These are phyloP conservation scores for Galerina marginata DNA, from an alignment of 768 basidiomycete species.

Conservation along the genomic window DNA sequence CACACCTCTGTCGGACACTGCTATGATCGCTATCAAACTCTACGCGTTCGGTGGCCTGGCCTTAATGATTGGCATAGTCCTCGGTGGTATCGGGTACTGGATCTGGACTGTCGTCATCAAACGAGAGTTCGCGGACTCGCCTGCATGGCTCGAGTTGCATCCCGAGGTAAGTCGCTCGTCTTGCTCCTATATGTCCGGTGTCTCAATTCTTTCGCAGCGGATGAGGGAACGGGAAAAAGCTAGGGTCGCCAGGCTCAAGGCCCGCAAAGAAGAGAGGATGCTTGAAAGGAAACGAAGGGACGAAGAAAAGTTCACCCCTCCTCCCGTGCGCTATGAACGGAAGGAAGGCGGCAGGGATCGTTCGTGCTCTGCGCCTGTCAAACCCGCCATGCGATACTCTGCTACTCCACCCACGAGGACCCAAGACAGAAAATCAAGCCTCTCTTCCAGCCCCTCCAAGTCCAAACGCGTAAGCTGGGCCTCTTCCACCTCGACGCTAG, in stretches of 20 bases:
- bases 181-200: background rate
- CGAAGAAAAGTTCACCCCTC: conserved; percentile 22
- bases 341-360: conserved; percentile 6
- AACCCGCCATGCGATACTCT: conserved; percentile 9
- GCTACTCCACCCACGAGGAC: background rate
- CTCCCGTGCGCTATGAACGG: conserved; percentile 19
- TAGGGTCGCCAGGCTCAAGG: conserved; percentile 22
- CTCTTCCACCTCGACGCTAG: conserved; percentile 29
- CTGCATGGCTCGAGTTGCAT: conserved; percentile 31
- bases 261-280: conserved; percentile 23
- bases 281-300: conserved; percentile 13
- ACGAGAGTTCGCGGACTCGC: conserved; percentile 31
- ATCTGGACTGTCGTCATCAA: conserved; percentile 30
- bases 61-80: conserved; percentile 27
- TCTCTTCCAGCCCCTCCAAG: conserved; percentile 18
- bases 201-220: conserved; percentile 13
- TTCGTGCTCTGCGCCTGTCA: conserved; percentile 13
- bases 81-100: conserved; percentile 30
- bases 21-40: conserved; percentile 30
- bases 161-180: conserved; percentile 27
- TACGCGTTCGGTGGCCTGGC: conserved; percentile 37
- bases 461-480: conserved; percentile 37
- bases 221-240: conserved; percentile 28
- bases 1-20: conserved; percentile 21
- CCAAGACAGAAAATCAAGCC: conserved; percentile 19